phyloP scores from a whole-genome alignment of 140 eudicot species.

The Cichorium intybus region DNA sequence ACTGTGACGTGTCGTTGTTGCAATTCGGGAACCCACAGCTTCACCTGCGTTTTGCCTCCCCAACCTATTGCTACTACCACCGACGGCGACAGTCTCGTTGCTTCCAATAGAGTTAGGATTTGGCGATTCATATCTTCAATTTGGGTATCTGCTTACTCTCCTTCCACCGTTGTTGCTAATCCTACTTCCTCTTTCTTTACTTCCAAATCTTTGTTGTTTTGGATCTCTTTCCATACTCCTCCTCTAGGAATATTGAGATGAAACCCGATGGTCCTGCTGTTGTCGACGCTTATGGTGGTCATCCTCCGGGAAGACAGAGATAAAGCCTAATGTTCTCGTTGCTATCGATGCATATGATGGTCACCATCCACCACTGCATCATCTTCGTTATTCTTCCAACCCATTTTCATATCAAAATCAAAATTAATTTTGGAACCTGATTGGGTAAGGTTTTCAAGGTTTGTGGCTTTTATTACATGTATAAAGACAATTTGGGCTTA shows the following conservation, averaged over 20 bases:
- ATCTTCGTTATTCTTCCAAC: conserved; percentile 32
- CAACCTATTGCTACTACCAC: conserved; percentile 37
- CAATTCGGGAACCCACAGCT: conserved; percentile 25
- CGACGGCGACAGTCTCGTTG: background rate
- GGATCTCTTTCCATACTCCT: conserved; percentile 79
- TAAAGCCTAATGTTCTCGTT: too few species aligned
- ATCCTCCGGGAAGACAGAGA: too few species aligned
- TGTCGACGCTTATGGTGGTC: conserved; percentile 43
- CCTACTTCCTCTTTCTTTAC: conserved; percentile 43
- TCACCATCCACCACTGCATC: conserved; percentile 49
- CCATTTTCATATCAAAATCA: conserved; percentile 63
- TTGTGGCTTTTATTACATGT: too few species aligned
- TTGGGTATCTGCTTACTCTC: conserved; percentile 94
- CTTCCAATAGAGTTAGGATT: conserved; percentile 25
- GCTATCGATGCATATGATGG: too few species aligned
- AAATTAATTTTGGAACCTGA: conserved; percentile 84
- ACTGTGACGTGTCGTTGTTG: too few species aligned
- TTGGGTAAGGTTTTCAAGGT: too few species aligned
- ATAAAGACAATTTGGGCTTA: too few species aligned
- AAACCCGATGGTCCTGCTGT: conserved; percentile 48
- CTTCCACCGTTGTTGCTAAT: conserved; percentile 42
- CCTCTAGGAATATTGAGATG: conserved; percentile 46
- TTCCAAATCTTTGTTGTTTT: conserved; percentile 61
- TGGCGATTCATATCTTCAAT: conserved; percentile 82
- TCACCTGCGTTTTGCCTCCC: conserved; percentile 76